Conservation (phyloP, 208 protist species). For the Acanthamoeba royreba region DNA sequence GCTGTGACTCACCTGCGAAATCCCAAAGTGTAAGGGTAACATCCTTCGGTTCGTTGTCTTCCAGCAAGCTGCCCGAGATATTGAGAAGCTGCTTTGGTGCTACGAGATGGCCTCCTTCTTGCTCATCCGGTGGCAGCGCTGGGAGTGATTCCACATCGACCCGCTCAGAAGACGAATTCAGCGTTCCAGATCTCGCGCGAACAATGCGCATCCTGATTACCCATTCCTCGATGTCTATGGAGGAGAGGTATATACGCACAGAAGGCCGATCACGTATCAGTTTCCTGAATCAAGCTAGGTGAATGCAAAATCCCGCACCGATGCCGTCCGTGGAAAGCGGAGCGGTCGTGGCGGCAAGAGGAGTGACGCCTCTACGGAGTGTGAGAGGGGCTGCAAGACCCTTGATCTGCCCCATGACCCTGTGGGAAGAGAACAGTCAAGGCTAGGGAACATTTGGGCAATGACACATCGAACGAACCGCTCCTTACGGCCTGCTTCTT, state of each 20-base stretch:
- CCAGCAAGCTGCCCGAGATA: neutral
- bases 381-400: neutral
- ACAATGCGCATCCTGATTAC: neutral
- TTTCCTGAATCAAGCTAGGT: neutral
- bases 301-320: neutral
- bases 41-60: neutral
- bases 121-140: neutral
- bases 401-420: conserved; percentile 9
- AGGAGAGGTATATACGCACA: too few relatives aligned
- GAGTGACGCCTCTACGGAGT: neutral
- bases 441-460: neutral
- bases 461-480: neutral
- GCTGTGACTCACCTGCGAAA: neutral
- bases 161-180: neutral
- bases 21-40: conserved; percentile 59
- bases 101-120: neutral
- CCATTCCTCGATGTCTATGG: neutral
- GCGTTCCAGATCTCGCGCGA: neutral
- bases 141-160: neutral
- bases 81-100: neutral
- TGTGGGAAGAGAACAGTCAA: neutral
- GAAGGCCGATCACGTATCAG: neutral
- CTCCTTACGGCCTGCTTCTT: neutral
- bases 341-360: neutral
- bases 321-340: neutral